Percentiles rank a stretch among this genome's conserved stretches.
These are phyloP conservation scores for Fraxinus latifolia DNA, from an alignment of 305 asterid species.

Conservation along the genomic window DNA sequence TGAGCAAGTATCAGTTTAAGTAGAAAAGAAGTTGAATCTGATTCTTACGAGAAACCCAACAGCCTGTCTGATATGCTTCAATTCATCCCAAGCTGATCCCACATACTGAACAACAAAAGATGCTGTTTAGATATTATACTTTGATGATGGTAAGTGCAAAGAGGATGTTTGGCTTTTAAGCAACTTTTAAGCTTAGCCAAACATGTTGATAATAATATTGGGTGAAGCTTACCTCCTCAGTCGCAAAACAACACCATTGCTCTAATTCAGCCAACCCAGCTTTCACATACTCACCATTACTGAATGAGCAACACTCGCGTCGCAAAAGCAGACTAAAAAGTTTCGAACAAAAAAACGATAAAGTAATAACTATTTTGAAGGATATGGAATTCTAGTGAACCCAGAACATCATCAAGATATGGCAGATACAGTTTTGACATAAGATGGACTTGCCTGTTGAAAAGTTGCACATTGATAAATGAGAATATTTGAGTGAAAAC, in stretches of 20 bases:
- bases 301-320: conserved; percentile 98
- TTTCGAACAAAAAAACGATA: background rate
- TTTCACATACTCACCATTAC: conserved; percentile 95
- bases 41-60: conserved; percentile 64
- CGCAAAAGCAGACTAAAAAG: conserved; percentile 87
- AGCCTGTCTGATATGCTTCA: conserved; percentile 72
- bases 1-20: background rate
- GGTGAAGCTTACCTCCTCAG: conserved; percentile 73
- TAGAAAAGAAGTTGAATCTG: background rate
- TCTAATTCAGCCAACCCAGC: conserved; percentile 93
- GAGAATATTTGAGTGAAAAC: conserved; percentile 91
- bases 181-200: background rate
- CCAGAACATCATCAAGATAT: conserved; percentile 9
- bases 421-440: conserved; percentile 10
- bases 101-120: conserved; percentile 41
- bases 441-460: conserved; percentile 65
- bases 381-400: background rate
- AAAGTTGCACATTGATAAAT: conserved; percentile 90
- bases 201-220: background rate
- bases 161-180: background rate
- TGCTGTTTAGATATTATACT: conserved; percentile 9
- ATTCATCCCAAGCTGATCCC: conserved; percentile 69
- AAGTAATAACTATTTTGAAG: background rate
- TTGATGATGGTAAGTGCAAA: background rate
- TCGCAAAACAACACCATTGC: conserved; percentile 90